Conservation (phyloP, 768 basidiomycete genomes). For the Rhizopogon vesiculosus region DNA sequence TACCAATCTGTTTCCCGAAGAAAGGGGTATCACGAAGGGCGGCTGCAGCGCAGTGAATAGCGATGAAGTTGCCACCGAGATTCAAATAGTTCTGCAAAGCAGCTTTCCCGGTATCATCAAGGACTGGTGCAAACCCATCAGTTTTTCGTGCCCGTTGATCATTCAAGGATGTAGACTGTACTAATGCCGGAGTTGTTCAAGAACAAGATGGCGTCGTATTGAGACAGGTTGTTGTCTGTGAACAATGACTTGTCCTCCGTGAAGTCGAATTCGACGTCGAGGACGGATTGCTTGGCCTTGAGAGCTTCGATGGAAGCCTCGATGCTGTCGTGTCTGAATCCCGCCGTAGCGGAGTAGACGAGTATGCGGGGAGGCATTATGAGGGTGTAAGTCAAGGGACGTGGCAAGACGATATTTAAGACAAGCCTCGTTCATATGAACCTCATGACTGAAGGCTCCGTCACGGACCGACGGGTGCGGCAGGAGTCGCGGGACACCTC, state of each 20-base stretch:
- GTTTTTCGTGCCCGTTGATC: background rate
- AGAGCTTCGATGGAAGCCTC: constrained; percentile 62
- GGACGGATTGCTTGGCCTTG: constrained; percentile 36
- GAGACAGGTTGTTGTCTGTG: constrained; percentile 45
- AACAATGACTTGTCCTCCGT: constrained; percentile 61
- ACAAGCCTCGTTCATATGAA: too few species aligned
- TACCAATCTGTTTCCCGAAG: constrained; percentile 56
- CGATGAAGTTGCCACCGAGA: constrained; percentile 66
- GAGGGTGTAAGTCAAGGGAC: background rate
- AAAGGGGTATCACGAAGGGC: constrained; percentile 53
- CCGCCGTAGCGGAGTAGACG: constrained; percentile 57
- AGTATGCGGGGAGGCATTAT: constrained; percentile 38
- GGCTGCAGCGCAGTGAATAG: constrained; percentile 63
- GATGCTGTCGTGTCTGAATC: constrained; percentile 72
- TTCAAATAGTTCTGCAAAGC: constrained; percentile 65
- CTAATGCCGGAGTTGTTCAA: constrained; percentile 67
- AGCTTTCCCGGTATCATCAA: constrained; percentile 52
- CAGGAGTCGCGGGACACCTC: too few species aligned
- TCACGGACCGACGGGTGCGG: too few species aligned
- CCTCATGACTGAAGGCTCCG: too few species aligned
- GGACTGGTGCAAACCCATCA: constrained; percentile 29
- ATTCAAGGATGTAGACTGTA: constrained; percentile 23
- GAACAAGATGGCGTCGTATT: constrained; percentile 67
- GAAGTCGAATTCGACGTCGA: constrained; percentile 53
- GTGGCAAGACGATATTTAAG: background rate